Evolutionary conservation across 2,329 filamentous ascomycete species (phyloP), one percentile per base, ranked within the genome.

Genomic region (Pseudocercospora cruenta): DNA sequence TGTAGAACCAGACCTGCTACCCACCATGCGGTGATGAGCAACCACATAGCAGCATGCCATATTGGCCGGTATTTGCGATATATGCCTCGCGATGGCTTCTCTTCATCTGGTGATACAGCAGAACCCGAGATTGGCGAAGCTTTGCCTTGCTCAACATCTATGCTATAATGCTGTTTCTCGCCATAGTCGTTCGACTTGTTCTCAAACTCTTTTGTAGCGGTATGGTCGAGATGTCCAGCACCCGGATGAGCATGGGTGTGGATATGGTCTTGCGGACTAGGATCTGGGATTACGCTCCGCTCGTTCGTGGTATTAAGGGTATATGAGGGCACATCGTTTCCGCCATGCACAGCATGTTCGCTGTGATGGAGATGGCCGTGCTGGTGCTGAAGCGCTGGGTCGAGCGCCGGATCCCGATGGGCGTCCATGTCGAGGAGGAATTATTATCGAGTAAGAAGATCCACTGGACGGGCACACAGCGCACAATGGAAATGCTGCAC

Each of bases 1-100:
- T 94, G 92, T 61, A 92, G 82, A 66, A 93, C 83, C 57, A 94
- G 81, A 62, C 89, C 87, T 6, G 90, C 88, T 70, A 94, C 90
- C 90, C 90, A 94, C 91, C 91, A 93, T 73, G 85, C 85, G 12
- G 71, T 74, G 7, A 76, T 65, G 26, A 73, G 55, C 8, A 70
- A 55, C 64, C 69, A 75, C 43, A 75, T 66, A 16, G 65, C 45
- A 16, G 71, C 16, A 54, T 74, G 85, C 54, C 81, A 75, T 53
- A 83, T 72, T 64, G 82, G 77, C 45, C 82, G 80, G 70, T 81
- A 82, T 63, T 79, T 81, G 68, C 78, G 76, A 70, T 85, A 85
- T 67, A 84, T 74, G 7, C 64, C 73, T 8, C 76, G 54, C 78
- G 63, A n/a, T 69, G 75, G 36, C 43, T 61, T 58, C 49, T 58